A percentile compares a stretch with the other conserved stretches of the same genome.
phyloP scores from a whole-genome alignment of 768 basidiomycete species.

The Rhodotorula paludigena region DNA sequence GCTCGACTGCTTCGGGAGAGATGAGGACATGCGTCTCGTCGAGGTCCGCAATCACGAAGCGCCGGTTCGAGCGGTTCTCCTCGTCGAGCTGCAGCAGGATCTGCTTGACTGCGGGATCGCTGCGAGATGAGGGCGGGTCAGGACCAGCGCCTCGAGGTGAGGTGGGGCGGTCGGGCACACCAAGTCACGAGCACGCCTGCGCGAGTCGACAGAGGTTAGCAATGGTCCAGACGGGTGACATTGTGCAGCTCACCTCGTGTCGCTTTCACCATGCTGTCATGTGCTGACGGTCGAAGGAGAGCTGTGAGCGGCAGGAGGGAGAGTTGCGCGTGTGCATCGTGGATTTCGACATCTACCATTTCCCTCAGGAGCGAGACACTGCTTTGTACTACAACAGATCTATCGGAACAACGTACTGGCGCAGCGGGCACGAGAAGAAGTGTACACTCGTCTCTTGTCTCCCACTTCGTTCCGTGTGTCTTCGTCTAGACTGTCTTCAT shows the following conservation, averaged over 20 bases:
- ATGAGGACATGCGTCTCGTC: constrained; percentile 79
- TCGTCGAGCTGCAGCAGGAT: constrained; percentile 72
- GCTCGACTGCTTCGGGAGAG: constrained; percentile 72
- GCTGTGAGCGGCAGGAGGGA: not conserved
- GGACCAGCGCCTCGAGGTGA: not conserved
- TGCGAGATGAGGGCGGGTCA: constrained; percentile 43
- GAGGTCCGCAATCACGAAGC: constrained; percentile 78
- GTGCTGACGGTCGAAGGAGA: not conserved
- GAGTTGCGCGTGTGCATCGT: not conserved
- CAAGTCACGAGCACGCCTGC: constrained; percentile 39
- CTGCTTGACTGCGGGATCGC: constrained; percentile 85
- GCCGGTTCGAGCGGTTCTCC: constrained; percentile 50
- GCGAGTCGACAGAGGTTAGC: not conserved
- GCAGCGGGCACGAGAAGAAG: too few relatives aligned
- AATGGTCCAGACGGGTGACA: rapidly evolving
- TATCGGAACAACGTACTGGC: too few relatives aligned
- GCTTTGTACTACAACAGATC: too few relatives aligned
- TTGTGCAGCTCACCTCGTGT: constrained; percentile 16
- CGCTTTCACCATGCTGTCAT: constrained; percentile 33
- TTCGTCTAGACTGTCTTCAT: too few relatives aligned
- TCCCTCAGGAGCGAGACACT: too few relatives aligned
- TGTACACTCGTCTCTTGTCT: too few relatives aligned
- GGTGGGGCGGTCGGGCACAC: constrained; percentile 5
- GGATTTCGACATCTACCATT: too few relatives aligned
- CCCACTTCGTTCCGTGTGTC: too few relatives aligned